phyloP scores from a whole-genome alignment of 768 basidiomycete species.

The Inosperma sp. region DNA sequence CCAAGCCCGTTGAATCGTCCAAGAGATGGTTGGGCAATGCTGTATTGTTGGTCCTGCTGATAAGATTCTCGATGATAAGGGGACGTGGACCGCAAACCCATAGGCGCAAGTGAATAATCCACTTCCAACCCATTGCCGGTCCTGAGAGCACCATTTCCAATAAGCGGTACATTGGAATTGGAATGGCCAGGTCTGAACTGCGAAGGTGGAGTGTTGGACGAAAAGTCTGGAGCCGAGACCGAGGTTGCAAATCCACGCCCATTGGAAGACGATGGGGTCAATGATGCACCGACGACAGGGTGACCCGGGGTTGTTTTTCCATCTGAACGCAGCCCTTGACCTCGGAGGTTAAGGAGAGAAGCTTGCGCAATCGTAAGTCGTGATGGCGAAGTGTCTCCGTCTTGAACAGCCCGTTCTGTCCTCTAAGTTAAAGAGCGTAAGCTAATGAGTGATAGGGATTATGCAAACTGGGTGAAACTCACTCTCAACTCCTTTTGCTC shows the following conservation, averaged over 20 bases:
- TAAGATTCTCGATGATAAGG: conserved; percentile 5
- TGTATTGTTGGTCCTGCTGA: conserved; percentile 1
- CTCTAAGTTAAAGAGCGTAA: too few relatives aligned
- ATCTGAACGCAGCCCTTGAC: conserved; percentile 47
- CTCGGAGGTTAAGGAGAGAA: conserved; percentile 68
- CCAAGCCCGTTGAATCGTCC: too few relatives aligned
- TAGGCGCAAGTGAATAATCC: conserved; percentile 38
- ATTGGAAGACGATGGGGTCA: conserved; percentile 4
- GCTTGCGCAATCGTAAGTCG: conserved; percentile 76
- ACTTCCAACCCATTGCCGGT: conserved; percentile 21
- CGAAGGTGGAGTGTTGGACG: conserved; percentile 21
- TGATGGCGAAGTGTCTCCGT: conserved; percentile 58
- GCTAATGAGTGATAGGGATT: conserved; percentile 4
- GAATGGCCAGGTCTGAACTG: conserved; percentile 17
- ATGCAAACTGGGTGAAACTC: conserved; percentile 23
- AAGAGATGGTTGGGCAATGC: neutral
- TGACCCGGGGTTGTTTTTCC: neutral
- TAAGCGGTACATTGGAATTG: neutral
- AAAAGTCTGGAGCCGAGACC: conserved; percentile 22
- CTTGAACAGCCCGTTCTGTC: conserved; percentile 53
- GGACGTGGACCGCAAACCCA: conserved; percentile 20
- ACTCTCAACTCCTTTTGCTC: conserved; percentile 77
- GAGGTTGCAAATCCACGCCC: conserved; percentile 19
- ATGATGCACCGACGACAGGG: neutral
- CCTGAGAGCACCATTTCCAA: neutral